Evolutionary conservation across 1,284 basidiomycete genomes (phyloP), one percentile per base, ranked within the genome.

Genomic region (Mycena sp.): DNA sequence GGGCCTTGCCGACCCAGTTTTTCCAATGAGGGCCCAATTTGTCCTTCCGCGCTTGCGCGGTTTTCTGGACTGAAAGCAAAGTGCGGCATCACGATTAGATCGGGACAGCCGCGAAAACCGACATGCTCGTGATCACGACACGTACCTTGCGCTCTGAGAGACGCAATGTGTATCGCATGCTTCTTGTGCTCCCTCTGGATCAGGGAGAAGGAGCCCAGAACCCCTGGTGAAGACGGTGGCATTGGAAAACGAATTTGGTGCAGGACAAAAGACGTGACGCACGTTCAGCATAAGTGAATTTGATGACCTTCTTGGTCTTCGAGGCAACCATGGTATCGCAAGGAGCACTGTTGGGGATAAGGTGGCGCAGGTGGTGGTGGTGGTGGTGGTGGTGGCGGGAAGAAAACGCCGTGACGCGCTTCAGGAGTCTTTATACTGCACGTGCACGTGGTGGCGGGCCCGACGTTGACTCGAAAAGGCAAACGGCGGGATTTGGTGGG

Each of bases 1-100:
- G 74, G n/a, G 83, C 78, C 62, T 80, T 81, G n/a, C 73, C 69
- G 19, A 86, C 80, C 78, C 80, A 84, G 25, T 72, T 78, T n/a
- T 77, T 72, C 84, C 84, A 86, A 45, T 81, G 75, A 4, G 81
- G 82, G 4, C 84, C 84, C 17, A 86, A 74, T 55, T 76, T 80
- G 53, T 84, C 84, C 56, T 80, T 76, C 44, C 76, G 78, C n/a
- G 73, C 74, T 35, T 79, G 70, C 2, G 84, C 84, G 55, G 74
- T 81, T 70, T 80, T 85, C 61, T 78, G 80, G 16, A 85, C 84
- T 85, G 38, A 17, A n/a, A 38, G 41, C 17, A 54, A 21, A 29
- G 35, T 6, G 26, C 23, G 44, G 51, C 35, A 48, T 28, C 23
- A 29, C 29, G 43, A 32, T 19, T 61, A 19, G n/a, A n/a, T n/a